Evolutionary conservation across 495 filamentous ascomycete genomes (phyloP).

Genomic region (Halenospora varia): DNA sequence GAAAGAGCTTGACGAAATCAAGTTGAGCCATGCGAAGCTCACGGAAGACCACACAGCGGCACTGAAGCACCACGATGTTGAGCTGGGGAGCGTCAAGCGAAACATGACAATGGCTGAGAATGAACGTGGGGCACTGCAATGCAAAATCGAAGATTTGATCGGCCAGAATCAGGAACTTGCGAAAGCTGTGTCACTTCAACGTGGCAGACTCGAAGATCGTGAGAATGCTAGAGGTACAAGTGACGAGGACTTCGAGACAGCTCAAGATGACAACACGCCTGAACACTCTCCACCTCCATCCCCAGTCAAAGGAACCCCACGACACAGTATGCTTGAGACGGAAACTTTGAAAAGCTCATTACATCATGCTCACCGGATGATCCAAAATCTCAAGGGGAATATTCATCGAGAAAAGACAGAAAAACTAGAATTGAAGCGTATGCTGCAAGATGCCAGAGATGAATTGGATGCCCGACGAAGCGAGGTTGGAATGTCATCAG

Average conservation of each 20-base stretch:
- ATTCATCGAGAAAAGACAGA: constrained; percentile 97
- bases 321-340: constrained; percentile 84
- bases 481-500: constrained; percentile 47
- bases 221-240: constrained; percentile 52
- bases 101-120: constrained; percentile 68
- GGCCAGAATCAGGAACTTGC: constrained; percentile 87
- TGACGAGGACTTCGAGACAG: constrained; percentile 60
- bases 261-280: constrained; percentile 67
- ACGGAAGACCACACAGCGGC: constrained; percentile 69
- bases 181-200: constrained; percentile 66
- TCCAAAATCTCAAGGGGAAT: constrained; percentile 88
- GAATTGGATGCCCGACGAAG: constrained; percentile 76
- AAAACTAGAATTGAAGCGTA: constrained; percentile 90
- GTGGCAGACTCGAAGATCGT: constrained; percentile 61
- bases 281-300: constrained; percentile 89
- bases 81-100: constrained; percentile 73
- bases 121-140: constrained; percentile 69
- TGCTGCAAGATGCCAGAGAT: constrained; percentile 93
- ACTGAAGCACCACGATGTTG: constrained; percentile 83
- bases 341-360: constrained; percentile 93
- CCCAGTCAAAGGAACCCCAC: constrained; percentile 83
- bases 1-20: constrained; percentile 84
- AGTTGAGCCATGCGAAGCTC: constrained; percentile 69
- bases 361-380: constrained; percentile 92
- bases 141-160: constrained; percentile 79